These are phyloP conservation scores for Rhizophora mangle DNA, from an alignment of 345 rosid species.

Conservation along the genomic window DNA sequence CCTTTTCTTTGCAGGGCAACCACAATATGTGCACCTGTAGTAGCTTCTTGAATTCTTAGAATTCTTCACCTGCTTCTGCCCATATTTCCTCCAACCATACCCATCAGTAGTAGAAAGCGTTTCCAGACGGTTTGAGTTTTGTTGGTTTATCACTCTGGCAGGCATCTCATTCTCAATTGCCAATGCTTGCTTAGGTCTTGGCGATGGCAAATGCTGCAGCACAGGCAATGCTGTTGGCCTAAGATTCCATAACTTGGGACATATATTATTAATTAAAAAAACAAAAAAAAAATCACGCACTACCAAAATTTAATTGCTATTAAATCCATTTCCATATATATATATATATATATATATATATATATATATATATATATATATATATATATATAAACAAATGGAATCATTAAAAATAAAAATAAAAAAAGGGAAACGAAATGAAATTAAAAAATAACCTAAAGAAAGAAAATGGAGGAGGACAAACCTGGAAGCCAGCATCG, in stretches of 20 bases:
- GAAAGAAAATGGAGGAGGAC: no score
- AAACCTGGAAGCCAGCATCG: no score
- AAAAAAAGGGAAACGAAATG: no score
- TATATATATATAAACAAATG: no score
- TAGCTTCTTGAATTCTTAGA: constrained; percentile 23
- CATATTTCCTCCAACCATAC: constrained; percentile 33
- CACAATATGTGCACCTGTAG: constrained; percentile 22
- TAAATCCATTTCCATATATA: neutral
- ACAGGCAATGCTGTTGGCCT: no score
- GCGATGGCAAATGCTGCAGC: no score
- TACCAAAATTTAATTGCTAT: neutral
- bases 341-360: neutral
- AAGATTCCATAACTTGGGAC: no score
- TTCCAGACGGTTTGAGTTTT: neutral
- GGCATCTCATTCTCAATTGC: neutral
- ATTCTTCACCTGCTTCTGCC: constrained; percentile 27
- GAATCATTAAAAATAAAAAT: no score
- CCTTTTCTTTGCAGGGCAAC: constrained; percentile 28
- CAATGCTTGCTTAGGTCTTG: neutral
- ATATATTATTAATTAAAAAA: neutral
- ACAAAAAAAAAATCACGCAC: neutral
- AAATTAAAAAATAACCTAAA: no score
- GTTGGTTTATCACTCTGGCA: neutral
- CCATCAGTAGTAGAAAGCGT: constrained; percentile 5
- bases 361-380: neutral